A percentile compares a stretch with the other conserved stretches of the same genome.
These are phyloP conservation scores for Acacia concinna DNA, from an alignment of 331 rosid species.

Conservation along the genomic window DNA sequence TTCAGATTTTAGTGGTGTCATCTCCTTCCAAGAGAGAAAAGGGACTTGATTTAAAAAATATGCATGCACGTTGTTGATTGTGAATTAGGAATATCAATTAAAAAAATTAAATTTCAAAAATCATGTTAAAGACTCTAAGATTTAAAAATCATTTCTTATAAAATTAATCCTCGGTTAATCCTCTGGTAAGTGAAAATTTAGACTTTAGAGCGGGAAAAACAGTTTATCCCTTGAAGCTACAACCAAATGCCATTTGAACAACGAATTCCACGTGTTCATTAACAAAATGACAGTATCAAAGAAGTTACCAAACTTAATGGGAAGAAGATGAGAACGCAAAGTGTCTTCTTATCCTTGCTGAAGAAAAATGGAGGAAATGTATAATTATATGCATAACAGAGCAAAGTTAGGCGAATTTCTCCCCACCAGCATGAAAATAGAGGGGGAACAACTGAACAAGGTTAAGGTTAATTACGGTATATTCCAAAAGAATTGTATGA, in stretches of 20 bases:
- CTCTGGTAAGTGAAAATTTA: neutral
- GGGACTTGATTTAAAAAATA: neutral
- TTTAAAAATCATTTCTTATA: neutral
- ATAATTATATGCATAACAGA: constrained; percentile 1
- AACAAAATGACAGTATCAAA: neutral
- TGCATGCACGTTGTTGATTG: neutral
- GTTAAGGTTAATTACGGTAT: constrained; percentile 22
- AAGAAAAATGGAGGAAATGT: constrained; percentile 21
- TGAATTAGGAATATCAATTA: neutral
- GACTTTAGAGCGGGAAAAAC: neutral
- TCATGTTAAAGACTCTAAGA: neutral
- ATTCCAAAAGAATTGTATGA: neutral
- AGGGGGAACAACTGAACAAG: constrained; percentile 27
- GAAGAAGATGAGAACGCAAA: neutral
- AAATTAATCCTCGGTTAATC: neutral
- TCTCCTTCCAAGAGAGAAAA: neutral
- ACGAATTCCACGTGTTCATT: neutral
- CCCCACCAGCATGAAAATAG: constrained; percentile 44
- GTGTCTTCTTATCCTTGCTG: constrained; percentile 15
- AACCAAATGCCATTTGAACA: neutral
- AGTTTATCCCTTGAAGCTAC: neutral
- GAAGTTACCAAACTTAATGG: neutral
- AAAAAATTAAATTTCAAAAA: neutral
- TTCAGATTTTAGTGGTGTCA: neutral
- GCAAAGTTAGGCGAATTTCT: constrained; percentile 30